Evolutionary conservation across 2,329 filamentous ascomycete genomes (phyloP).

Genomic region (Cladobotryum mycophilum): DNA sequence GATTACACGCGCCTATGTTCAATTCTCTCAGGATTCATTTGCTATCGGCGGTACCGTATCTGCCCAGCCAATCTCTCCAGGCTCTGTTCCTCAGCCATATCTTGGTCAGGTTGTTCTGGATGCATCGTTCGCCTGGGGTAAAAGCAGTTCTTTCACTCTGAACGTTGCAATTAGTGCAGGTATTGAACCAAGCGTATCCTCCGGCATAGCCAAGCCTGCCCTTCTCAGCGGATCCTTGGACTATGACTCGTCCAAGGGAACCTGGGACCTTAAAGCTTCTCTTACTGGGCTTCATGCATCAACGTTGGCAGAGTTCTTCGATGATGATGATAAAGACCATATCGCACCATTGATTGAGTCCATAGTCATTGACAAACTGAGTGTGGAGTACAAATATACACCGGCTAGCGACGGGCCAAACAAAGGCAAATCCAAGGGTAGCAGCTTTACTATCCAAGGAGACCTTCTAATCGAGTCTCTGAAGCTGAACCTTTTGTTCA

Average conservation of each 20-base stretch:
- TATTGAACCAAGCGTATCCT: constrained; percentile 2
- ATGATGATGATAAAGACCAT: constrained; percentile 4
- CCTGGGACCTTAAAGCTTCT: constrained; percentile 7
- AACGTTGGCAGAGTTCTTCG: constrained; percentile 11
- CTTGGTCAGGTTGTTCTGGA: constrained; percentile 4
- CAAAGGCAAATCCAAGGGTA: neutral
- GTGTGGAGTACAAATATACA: constrained; percentile 9
- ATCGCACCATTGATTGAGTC: constrained; percentile 10
- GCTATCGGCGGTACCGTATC: constrained; percentile 4
- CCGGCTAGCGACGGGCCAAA: neutral
- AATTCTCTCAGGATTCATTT: constrained; percentile 1
- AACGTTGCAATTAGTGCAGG: neutral
- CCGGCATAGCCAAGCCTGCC: neutral
- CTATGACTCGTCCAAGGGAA: constrained; percentile 1
- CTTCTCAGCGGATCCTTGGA: constrained; percentile 2
- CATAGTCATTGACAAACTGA: constrained; percentile 11
- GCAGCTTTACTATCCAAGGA: constrained; percentile 13
- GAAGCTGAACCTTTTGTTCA: constrained; percentile 11
- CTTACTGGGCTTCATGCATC: constrained; percentile 9
- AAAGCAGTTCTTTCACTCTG: constrained; percentile 2
- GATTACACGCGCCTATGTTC: constrained; percentile 5
- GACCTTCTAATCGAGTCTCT: constrained; percentile 11
- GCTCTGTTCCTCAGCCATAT: constrained; percentile 5
- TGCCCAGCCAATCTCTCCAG: constrained; percentile 1
- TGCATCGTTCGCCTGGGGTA: constrained; percentile 7